Evolutionary conservation across 2,329 filamentous ascomycete genomes (phyloP).

Genomic region (Stachybotrys chlorohalonatus): DNA sequence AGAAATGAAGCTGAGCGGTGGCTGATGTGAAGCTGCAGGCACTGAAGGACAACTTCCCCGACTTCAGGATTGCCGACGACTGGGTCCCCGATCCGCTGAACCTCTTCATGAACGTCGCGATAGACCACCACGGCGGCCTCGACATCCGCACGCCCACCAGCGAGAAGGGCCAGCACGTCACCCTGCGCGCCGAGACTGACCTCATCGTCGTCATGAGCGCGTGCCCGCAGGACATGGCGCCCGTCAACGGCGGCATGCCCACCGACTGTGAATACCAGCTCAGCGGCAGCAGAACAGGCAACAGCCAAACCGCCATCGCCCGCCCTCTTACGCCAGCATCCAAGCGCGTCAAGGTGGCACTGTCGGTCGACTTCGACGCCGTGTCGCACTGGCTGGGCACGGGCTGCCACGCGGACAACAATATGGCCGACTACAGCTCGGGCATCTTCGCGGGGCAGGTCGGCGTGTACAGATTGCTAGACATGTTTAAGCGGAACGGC

Average conservation of each 20-base stretch:
- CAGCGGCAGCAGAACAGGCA: background rate
- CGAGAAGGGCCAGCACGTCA: constrained; percentile 23
- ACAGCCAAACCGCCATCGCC: background rate
- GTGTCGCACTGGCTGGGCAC: constrained; percentile 45
- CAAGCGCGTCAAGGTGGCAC: constrained; percentile 13
- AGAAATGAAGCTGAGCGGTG: background rate
- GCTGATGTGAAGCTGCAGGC: constrained; percentile 5
- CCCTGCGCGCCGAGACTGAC: constrained; percentile 23
- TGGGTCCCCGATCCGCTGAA: constrained; percentile 31
- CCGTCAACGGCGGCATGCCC: constrained; percentile 24
- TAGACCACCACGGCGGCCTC: constrained; percentile 21
- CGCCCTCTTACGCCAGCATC: background rate
- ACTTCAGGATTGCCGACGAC: constrained; percentile 15
- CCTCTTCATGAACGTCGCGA: constrained; percentile 33
- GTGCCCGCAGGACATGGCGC: constrained; percentile 30
- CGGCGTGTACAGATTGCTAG: constrained; percentile 38
- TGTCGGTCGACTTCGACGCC: constrained; percentile 40
- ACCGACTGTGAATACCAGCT: constrained; percentile 19
- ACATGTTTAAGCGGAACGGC: constrained; percentile 31
- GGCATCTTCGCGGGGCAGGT: constrained; percentile 16
- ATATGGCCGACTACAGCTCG: constrained; percentile 5
- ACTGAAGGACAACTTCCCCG: constrained; percentile 15
- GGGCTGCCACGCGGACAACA: constrained; percentile 27
- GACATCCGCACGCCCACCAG: constrained; percentile 22
- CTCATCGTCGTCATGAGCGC: constrained; percentile 29